Base-by-base conservation (phyloP, 2,329 filamentous ascomycete genomes). In the Xylaria sp. region DNA sequence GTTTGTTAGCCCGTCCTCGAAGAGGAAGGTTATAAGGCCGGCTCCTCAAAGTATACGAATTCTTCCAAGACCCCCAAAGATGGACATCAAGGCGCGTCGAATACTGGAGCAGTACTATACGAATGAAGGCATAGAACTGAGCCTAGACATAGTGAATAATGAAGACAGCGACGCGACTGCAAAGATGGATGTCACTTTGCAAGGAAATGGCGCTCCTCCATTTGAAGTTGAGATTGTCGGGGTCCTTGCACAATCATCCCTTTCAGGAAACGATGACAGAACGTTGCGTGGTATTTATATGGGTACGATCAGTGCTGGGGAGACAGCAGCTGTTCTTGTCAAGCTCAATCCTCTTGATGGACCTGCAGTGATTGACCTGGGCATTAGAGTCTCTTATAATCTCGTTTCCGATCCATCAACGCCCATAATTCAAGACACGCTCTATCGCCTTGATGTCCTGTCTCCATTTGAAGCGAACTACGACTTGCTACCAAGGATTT, bases 381-480 rank as follows among this genome's bases (percentile, higher is more conserved):
- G 89, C 25, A 77, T 97, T 49, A 89, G 88, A 67, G 87, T 90
- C 1, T 83, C 87, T 6, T 99, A 99, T 74, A 87, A 91, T 70
- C 82, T 98, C 1, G 81, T 88, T 2, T 91, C 91, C 5, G 94
- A 98, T 73, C 81, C 88, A 0, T 89, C 91, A 53, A 97, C 93
- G 1, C 89, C 90, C 1, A 90, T 98, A 40, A 87, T 89, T 38
- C 94, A 96, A 75, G 86, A 84, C 2, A 78, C 90, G 21, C 83
- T 87, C 1, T 83, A 91, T 40, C 88, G 89, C 56, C 76, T 98
- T 4, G 85, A 87, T 38, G 84, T 97, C 58, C 87, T 92, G 57
- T 89, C 88, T 52, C 92, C 94, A 0, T 98, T 99, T 70, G 93
- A 97, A 77, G 92, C 93, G 15, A 95, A 91, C 71, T 97, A 96